Conservation (phyloP, 116 monocot species). For the Trichopus zeylanicus region DNA sequence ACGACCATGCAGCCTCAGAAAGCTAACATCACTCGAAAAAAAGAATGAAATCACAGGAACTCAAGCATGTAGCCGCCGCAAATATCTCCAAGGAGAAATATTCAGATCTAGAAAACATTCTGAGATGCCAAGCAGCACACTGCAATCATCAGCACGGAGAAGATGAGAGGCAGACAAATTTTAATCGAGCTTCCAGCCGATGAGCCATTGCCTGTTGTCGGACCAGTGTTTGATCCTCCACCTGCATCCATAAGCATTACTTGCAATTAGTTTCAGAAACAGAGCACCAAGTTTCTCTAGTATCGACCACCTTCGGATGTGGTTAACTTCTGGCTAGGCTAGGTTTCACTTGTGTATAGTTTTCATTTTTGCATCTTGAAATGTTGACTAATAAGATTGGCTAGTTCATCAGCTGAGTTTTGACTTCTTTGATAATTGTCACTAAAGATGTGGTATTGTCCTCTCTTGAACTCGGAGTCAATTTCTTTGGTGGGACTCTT, state of each 20-base stretch:
- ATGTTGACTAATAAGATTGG: no score
- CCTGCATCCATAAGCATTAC: background rate
- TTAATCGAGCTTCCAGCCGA: background rate
- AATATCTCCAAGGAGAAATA: background rate
- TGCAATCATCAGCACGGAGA: background rate
- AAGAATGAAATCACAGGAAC: background rate
- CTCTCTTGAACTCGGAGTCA: no score
- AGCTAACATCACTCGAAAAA: background rate
- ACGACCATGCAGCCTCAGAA: background rate
- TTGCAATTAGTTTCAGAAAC: background rate
- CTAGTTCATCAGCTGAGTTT: no score
- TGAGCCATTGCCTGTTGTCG: background rate
- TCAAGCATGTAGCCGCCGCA: background rate
- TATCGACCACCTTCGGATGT: no score
- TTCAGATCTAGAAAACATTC: background rate
- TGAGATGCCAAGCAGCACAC: no score
- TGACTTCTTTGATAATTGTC: no score
- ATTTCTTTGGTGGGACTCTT: no score
- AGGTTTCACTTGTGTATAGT: no score
- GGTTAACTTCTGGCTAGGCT: no score
- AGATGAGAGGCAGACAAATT: background rate
- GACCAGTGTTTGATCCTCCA: background rate
- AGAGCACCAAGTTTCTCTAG: no score
- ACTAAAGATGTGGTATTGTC: no score
- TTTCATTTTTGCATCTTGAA: no score